phyloP scores from a whole-genome alignment of 2,329 filamentous ascomycete genomes.

The Sphaerulina populicola region DNA sequence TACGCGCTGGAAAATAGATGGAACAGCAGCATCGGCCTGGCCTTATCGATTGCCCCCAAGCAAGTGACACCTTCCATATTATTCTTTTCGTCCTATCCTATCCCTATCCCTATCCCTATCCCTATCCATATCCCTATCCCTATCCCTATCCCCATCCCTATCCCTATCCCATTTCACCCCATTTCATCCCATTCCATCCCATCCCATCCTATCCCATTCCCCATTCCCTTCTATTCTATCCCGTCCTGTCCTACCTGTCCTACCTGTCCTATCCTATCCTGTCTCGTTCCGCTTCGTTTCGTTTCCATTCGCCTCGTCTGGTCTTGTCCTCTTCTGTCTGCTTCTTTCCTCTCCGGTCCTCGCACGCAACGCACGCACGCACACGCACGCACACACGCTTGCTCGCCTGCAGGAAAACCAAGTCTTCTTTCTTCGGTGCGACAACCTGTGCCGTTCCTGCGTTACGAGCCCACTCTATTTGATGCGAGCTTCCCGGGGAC shows the following conservation, averaged over 20 bases:
- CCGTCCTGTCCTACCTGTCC: too few relatives aligned
- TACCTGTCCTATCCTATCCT: too few relatives aligned
- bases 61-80: conserved; percentile 5
- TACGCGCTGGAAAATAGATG: background rate
- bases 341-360: background rate
- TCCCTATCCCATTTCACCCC: too few relatives aligned
- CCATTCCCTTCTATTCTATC: too few relatives aligned
- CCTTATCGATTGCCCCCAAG: conserved; percentile 8
- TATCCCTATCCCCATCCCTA: too few relatives aligned
- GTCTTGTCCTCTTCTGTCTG: background rate
- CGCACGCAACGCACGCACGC: too few relatives aligned
- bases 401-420: background rate
- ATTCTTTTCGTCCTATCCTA: background rate
- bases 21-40: background rate
- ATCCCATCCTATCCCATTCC: too few relatives aligned
- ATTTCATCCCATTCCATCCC: too few relatives aligned
- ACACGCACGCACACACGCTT: background rate
- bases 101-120: too few relatives aligned
- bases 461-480: conserved; percentile 8
- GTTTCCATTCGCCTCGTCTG: too few relatives aligned
- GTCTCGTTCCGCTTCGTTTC: too few relatives aligned
- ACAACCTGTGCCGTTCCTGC: background rate
- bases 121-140: too few relatives aligned
- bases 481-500: conserved; percentile 1
- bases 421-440: background rate